Evolutionary conservation across 768 basidiomycete genomes (phyloP), one percentile per base, ranked within the genome.

Genomic region (Tylopilus balloui): DNA sequence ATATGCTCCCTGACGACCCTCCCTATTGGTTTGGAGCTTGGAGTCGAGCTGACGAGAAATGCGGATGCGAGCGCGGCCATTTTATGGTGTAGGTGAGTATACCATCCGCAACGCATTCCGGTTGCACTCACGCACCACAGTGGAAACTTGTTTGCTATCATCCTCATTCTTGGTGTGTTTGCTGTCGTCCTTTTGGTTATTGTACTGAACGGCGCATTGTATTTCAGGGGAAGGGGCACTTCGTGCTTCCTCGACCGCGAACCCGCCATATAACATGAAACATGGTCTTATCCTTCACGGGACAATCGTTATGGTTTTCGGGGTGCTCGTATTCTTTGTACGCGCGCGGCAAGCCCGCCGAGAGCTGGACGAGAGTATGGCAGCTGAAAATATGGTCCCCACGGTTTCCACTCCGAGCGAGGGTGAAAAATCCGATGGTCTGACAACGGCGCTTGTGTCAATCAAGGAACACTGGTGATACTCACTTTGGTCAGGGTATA

Each of bases 41-140:
- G 78, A 13, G 85, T 83, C 32, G 91, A 93, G 63, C 62, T 92
- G 19, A 89, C 89, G 7, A 74, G 86, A 48, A 90, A 88, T 59
- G 78, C 88, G 1, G 86, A 89, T 48, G 81, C 78, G 1, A 89
- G 87, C 51, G 77, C 88, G 0, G 84, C 88, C 0, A 62, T 89
- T 23, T 59, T 92, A 20, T 92, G 89, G 88, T 83, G 82, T 66
- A 69, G 72, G 84, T 88, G 61, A 48, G 83, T 73, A 38, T 20
- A 5, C 24, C 21, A 38, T 47, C 17, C 28, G 2, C 7, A n/a
- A 1, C 17, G 2, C 21, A 20, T 11, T n/a, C 15, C 3, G 41
- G 19, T 2, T 27, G 8, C 10, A 20, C 46, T 50, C 29, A 58
- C 44, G 15, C 34, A 21, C 25, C 10, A 42, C 52, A 88, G 85